A percentile compares a stretch with the other conserved stretches of the same genome.
Conservation (phyloP, 1,284 basidiomycete species). For the Sanghuangporus sanghuang region DNA sequence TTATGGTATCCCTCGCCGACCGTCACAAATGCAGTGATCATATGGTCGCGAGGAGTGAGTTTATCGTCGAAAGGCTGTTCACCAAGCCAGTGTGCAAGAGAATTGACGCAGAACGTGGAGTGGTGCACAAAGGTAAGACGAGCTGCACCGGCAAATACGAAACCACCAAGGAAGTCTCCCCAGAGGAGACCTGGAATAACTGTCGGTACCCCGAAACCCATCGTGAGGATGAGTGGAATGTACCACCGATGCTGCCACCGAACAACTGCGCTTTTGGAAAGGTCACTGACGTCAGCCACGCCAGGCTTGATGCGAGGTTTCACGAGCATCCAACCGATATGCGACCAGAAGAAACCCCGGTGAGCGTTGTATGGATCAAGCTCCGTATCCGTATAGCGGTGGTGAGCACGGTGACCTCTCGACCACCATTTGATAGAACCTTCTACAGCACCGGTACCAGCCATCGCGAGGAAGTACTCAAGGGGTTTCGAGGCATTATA, state of each 20-base stretch:
- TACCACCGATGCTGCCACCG: constrained; percentile 88
- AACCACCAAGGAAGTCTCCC: constrained; percentile 84
- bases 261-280: constrained; percentile 73
- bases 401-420: constrained; percentile 90
- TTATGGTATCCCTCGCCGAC: constrained; percentile 96
- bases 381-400: constrained; percentile 93
- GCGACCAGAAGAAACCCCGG: constrained; percentile 75
- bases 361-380: constrained; percentile 93
- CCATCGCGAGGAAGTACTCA: constrained; percentile 72
- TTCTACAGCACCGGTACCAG: constrained; percentile 83
- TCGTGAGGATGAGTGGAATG: constrained; percentile 61
- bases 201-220: constrained; percentile 75
- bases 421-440: constrained; percentile 95
- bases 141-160: constrained; percentile 81
- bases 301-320: constrained; percentile 87
- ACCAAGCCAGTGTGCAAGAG: constrained; percentile 91
- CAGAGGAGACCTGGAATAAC: constrained; percentile 74
- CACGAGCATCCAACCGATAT: constrained; percentile 91
- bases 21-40: constrained; percentile 83
- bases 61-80: constrained; percentile 93
- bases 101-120: constrained; percentile 95
- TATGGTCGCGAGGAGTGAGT: constrained; percentile 86
- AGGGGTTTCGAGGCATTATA: constrained; percentile 85
- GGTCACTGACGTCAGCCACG: constrained; percentile 83
- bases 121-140: constrained; percentile 87